Evolutionary conservation across 1,284 basidiomycete genomes (phyloP), one percentile per base, ranked within the genome.

Genomic region (Leccinum variabile): DNA sequence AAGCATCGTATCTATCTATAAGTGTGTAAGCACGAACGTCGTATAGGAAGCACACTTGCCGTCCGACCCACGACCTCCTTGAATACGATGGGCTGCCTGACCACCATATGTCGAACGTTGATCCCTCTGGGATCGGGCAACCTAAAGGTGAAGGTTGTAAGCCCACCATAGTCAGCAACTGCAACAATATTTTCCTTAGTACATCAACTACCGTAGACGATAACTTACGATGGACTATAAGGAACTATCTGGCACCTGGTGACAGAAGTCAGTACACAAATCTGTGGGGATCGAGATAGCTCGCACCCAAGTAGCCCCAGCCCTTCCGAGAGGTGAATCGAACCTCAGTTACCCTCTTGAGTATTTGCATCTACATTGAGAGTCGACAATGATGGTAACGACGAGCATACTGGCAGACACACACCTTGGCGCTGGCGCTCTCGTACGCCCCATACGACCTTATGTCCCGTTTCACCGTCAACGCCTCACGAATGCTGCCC

Each of bases 281-380:
- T 3, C 5, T 56, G 30, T 2, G 22, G 52, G 6, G 53, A 61
- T 39, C 14, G 52, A 55, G 65, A 37, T 41, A 16, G 46, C 55
- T 72, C 86, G 70, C 64, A 91, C 92, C 94, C 94, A 32, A 96
- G 78, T 71, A 91, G 80, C 13, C 94, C 88, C 88, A 90, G 6
- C 81, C 85, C n/a, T 76, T 79, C 59, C 81, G 73, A 4, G 89
- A 89, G 9, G 78, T 84, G 25, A 90, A 78, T 11, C 41, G 41
- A 44, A 44, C 8, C 16, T 44, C n/a, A 18, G 41, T 44, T 18
- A 44, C n/a, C 7, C 16, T 44, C 41, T 44, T 44, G 10, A 44
- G 41, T 44, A 44, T 44, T 44, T 44, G 10, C 14, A 44, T 44
- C 41, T 44, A 10, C 41, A n/a, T 44, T 44, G 41, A 44, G 18